These are phyloP conservation scores for Fusarium hainanense DNA, from an alignment of 2,329 filamentous ascomycete genomes.

Conservation along the genomic window DNA sequence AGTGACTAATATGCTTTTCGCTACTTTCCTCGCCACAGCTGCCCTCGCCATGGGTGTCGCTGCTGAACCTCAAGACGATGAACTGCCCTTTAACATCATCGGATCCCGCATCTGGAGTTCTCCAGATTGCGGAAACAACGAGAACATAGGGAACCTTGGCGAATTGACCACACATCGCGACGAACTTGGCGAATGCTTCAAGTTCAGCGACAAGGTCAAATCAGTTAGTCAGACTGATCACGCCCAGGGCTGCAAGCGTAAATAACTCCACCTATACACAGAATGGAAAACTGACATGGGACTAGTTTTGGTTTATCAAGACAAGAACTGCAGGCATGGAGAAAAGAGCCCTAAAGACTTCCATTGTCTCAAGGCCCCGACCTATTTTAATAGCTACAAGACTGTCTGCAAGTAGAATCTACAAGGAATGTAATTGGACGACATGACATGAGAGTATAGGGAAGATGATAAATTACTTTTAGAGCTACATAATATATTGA, in stretches of 20 bases:
- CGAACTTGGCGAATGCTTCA: slow-evolving; percentile 8
- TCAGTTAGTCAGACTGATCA: slow-evolving; percentile 19
- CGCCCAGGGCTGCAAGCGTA: slow-evolving; percentile 10
- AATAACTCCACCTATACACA: accelerated
- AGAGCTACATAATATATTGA: not conserved
- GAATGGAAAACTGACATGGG: not conserved
- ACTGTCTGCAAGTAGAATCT: not conserved
- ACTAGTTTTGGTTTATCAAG: not conserved
- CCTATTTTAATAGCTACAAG: not conserved
- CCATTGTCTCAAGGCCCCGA: not conserved
- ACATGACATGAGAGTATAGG: accelerated
- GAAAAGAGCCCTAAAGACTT: not conserved
- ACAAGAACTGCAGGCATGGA: not conserved
- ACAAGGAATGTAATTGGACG: accelerated
- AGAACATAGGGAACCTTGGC: slow-evolving; percentile 4
- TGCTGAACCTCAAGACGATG: not conserved
- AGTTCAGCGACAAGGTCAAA: slow-evolving; percentile 10
- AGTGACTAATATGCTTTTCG: slow-evolving; percentile 8
- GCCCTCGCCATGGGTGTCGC: slow-evolving; percentile 5
- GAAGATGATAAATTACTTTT: accelerated
- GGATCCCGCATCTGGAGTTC: slow-evolving; percentile 17
- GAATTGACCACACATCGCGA: slow-evolving; percentile 9
- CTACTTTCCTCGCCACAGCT: not conserved
- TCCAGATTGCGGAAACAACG: not conserved
- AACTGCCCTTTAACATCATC: slow-evolving; percentile 12